Conservation (phyloP, 2,329 filamentous ascomycete genomes). For the Pleurostoma richardsiae region DNA sequence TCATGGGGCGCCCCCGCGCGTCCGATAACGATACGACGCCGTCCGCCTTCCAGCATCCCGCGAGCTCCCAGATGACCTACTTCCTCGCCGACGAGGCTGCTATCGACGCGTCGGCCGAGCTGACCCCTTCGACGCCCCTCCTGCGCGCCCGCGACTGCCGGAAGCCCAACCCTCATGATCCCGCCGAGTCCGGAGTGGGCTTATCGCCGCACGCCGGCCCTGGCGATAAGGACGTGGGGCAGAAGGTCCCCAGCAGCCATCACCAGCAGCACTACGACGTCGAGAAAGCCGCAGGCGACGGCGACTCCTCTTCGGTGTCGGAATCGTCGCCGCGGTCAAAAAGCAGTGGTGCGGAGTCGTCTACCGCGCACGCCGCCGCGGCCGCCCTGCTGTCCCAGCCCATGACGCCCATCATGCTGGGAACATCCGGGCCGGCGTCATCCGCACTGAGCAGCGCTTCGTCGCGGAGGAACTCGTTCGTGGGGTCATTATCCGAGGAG, state of each 20-base stretch:
- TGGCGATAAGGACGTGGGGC: not conserved
- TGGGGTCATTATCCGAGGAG: conserved; percentile 42
- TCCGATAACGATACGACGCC: conserved; percentile 28
- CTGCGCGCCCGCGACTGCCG: conserved; percentile 23
- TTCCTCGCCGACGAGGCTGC: conserved; percentile 45
- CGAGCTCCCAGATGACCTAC: conserved; percentile 44
- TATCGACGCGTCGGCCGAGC: conserved; percentile 33
- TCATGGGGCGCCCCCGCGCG: conserved; percentile 29
- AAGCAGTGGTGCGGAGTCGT: conserved; percentile 5
- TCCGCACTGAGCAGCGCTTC: conserved; percentile 43
- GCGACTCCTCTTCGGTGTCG: not conserved
- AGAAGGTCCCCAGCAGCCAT: not conserved
- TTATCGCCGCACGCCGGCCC: not conserved
- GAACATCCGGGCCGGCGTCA: conserved; percentile 27
- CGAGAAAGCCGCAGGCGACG: not conserved
- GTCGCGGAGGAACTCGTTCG: conserved; percentile 47
- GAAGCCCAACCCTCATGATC: conserved; percentile 21
- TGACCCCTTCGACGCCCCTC: conserved; percentile 16
- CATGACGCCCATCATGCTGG: conserved; percentile 38
- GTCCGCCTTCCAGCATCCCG: conserved; percentile 21
- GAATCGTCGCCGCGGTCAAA: conserved; percentile 14
- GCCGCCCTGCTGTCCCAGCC: conserved; percentile 30
- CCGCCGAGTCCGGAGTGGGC: not conserved
- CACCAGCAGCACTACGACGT: not conserved
- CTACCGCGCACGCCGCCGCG: conserved; percentile 6